Evolutionary conservation across 306 rosid species (phyloP).

Genomic region (Sesbania bispinosa): DNA sequence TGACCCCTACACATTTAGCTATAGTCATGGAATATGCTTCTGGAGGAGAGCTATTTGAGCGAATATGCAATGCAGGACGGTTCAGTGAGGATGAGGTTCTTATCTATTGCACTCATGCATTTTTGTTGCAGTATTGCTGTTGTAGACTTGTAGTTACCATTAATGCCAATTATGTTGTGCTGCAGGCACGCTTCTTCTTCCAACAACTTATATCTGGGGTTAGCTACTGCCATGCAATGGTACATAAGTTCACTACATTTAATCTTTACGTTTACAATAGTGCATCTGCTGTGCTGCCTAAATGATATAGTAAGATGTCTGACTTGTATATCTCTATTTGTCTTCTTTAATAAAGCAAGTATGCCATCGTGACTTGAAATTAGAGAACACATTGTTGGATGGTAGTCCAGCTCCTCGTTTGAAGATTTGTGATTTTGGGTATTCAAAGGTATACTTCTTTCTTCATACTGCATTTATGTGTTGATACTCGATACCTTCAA

Average conservation of each 20-base stretch:
- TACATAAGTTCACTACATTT: constrained; percentile 10
- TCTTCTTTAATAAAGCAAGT: constrained; percentile 62
- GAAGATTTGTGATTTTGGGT: constrained; percentile 93
- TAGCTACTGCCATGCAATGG: constrained; percentile 96
- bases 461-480: constrained; percentile 1
- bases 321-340: constrained; percentile 10
- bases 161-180: constrained; percentile 23
- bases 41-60: constrained; percentile 95
- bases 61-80: constrained; percentile 94
- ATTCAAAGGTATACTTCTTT: constrained; percentile 67
- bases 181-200: constrained; percentile 96
- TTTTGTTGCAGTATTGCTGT: constrained; percentile 3
- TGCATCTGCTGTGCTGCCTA: background rate
- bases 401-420: constrained; percentile 97
- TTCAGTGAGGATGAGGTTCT: constrained; percentile 92
- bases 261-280: background rate
- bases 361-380: constrained; percentile 92
- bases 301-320: constrained; percentile 3
- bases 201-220: constrained; percentile 97
- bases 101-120: constrained; percentile 7
- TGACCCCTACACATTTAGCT: constrained; percentile 89
- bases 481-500: background rate
- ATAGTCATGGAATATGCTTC: constrained; percentile 97
- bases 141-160: constrained; percentile 3
- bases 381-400: constrained; percentile 88